Evolutionary conservation across 371 early-diverging fungal genomes (phyloP).

Genomic region (Actinomucor elegans): DNA sequence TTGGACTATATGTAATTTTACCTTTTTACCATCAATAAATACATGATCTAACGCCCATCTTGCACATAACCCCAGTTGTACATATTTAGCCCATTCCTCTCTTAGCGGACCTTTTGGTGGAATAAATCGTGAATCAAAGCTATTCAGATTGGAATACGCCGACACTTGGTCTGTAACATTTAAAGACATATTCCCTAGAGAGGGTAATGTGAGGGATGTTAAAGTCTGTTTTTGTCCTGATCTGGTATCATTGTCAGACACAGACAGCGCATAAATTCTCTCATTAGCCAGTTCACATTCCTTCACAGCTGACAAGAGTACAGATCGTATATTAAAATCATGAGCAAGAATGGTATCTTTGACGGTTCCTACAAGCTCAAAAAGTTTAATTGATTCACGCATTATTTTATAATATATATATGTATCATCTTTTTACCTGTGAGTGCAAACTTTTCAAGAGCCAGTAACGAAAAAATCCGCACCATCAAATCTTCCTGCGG

Average conservation of each 20-base stretch:
- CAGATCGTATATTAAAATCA: slow-evolving; percentile 25
- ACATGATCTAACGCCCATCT: slow-evolving; percentile 45
- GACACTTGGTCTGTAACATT: background rate
- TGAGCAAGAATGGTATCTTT: slow-evolving; percentile 29
- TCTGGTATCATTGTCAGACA: slow-evolving; percentile 6
- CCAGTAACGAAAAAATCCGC: slow-evolving; percentile 39
- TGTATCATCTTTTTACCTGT: slow-evolving; percentile 28
- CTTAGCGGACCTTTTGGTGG: slow-evolving; percentile 40
- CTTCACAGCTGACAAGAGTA: slow-evolving; percentile 22
- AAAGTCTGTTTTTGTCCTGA: background rate
- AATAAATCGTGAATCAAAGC: slow-evolving; percentile 23
- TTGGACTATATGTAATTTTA: no score
- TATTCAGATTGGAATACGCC: slow-evolving; percentile 5
- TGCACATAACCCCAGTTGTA: slow-evolving; percentile 39
- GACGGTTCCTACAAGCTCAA: slow-evolving; percentile 35
- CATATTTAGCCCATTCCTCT: slow-evolving; percentile 39
- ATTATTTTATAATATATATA: background rate
- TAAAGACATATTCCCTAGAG: background rate
- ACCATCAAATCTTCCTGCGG: slow-evolving; percentile 33
- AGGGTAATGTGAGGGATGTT: background rate
- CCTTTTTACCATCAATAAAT: slow-evolving; percentile 29
- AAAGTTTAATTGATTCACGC: no score
- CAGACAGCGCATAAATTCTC: slow-evolving; percentile 15
- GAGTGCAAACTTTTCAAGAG: slow-evolving; percentile 48
- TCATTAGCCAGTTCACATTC: slow-evolving; percentile 39